Evolutionary conservation across 2,329 filamentous ascomycete genomes (phyloP).

Genomic region (Talaromyces islandicus): DNA sequence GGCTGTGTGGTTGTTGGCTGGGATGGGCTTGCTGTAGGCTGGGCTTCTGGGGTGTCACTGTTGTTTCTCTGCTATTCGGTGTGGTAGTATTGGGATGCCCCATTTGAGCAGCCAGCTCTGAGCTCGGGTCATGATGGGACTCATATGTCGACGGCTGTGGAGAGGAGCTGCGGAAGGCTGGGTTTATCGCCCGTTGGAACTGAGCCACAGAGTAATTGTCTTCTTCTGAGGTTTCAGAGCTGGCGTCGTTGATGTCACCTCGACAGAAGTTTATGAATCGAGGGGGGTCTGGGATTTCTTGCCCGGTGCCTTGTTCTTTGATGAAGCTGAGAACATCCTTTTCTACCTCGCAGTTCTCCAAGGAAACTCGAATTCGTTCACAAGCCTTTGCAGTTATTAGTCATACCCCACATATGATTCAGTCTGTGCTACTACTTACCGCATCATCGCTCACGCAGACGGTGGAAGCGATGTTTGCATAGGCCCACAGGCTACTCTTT

Average conservation of each 20-base stretch:
- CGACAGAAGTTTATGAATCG: slow-evolving; percentile 99
- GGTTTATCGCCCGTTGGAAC: slow-evolving; percentile 91
- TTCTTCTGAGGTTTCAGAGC: slow-evolving; percentile 82
- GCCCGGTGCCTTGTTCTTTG: slow-evolving; percentile 79
- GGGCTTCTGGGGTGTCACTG: slow-evolving; percentile 48
- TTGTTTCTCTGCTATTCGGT: slow-evolving; percentile 46
- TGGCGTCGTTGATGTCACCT: slow-evolving; percentile 64
- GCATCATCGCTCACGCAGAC: slow-evolving; percentile 97
- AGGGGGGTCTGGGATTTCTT: slow-evolving; percentile 94
- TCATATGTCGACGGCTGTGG: slow-evolving; percentile 90
- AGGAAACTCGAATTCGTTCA: slow-evolving; percentile 87
- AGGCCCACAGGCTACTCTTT: slow-evolving; percentile 96
- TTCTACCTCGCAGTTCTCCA: slow-evolving; percentile 95
- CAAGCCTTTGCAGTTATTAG: slow-evolving; percentile 54
- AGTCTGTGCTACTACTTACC: slow-evolving; percentile 29
- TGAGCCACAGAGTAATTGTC: slow-evolving; percentile 91
- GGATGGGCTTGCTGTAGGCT: slow-evolving; percentile 17
- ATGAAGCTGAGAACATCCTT: slow-evolving; percentile 91
- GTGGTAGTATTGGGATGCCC: slow-evolving; percentile 50
- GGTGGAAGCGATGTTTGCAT: slow-evolving; percentile 93
- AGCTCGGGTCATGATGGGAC: slow-evolving; percentile 83
- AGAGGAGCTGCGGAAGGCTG: slow-evolving; percentile 90
- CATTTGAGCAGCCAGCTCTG: slow-evolving; percentile 64
- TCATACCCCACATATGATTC: background rate
- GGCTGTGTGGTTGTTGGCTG: slow-evolving; percentile 14